phyloP scores from a whole-genome alignment of 495 filamentous ascomycete genomes.

The Penicillium steckii region DNA sequence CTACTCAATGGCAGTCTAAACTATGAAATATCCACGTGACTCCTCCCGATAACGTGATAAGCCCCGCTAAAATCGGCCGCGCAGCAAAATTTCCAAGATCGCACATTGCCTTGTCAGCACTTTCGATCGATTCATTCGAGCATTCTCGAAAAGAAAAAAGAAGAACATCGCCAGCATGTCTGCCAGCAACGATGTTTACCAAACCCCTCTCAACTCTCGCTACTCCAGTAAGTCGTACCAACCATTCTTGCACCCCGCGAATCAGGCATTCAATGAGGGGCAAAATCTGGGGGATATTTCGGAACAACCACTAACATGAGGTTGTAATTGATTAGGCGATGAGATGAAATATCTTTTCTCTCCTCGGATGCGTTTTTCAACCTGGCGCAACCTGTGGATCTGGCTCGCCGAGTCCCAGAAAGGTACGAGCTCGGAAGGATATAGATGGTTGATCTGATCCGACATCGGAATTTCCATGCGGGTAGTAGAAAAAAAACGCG shows the following conservation, averaged over 20 bases:
- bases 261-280: constrained; percentile 11
- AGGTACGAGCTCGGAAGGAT: constrained; percentile 39
- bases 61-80: constrained; percentile 29
- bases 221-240: constrained; percentile 69
- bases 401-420: constrained; percentile 81
- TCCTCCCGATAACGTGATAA: constrained; percentile 44
- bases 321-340: constrained; percentile 31
- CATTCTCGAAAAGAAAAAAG: constrained; percentile 5
- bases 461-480: constrained; percentile 15
- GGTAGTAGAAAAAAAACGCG: too few relatives aligned
- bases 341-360: constrained; percentile 65
- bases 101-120: constrained; percentile 19
- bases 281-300: constrained; percentile 2
- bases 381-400: constrained; percentile 80
- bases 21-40: constrained; percentile 8
- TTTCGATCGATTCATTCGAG: constrained; percentile 27
- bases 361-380: constrained; percentile 65
- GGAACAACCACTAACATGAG: background rate
- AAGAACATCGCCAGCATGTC: constrained; percentile 55
- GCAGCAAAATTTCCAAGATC: constrained; percentile 35
- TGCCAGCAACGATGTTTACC: constrained; percentile 60
- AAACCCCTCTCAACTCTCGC: constrained; percentile 71
- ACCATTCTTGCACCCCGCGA: constrained; percentile 1
- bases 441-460: constrained; percentile 4
- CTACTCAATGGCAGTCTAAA: background rate